Evolutionary conservation across 1,139 yeast species (phyloP).

Genomic region (Candida sp.): DNA sequence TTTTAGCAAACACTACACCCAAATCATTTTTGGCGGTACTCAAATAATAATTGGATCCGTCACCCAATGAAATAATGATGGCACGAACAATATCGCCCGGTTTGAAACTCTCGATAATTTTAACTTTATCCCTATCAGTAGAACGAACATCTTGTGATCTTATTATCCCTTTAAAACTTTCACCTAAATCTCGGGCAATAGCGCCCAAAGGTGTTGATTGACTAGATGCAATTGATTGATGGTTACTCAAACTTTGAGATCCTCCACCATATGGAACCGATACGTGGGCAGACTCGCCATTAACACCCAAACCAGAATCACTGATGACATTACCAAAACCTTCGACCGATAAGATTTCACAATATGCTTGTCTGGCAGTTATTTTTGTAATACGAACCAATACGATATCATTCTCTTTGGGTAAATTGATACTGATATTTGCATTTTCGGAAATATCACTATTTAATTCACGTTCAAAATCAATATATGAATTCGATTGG

Average conservation of each 20-base stretch:
- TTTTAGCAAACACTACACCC: conserved; percentile 89
- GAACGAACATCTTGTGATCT: conserved; percentile 87
- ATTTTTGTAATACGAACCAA: conserved; percentile 72
- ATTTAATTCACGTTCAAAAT: conserved; percentile 21
- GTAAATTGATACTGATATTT: conserved; percentile 50
- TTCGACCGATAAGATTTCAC: conserved; percentile 82
- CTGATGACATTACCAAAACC: conserved; percentile 53
- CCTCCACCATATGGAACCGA: conserved; percentile 53
- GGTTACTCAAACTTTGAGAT: conserved; percentile 39
- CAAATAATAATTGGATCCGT: conserved; percentile 86
- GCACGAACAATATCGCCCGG: conserved; percentile 97
- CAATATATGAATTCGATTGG: conserved; percentile 27
- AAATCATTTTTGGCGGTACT: conserved; percentile 88
- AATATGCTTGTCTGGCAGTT: conserved; percentile 66
- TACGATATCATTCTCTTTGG: conserved; percentile 83
- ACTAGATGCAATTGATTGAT: conserved; percentile 44
- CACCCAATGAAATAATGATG: conserved; percentile 80
- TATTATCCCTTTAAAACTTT: conserved; percentile 86
- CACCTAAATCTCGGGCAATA: conserved; percentile 71
- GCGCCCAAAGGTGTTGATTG: conserved; percentile 32
- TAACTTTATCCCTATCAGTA: conserved; percentile 86
- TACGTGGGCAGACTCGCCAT: conserved; percentile 46
- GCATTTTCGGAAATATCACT: conserved; percentile 1
- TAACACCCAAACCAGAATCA: conserved; percentile 68
- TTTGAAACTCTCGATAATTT: conserved; percentile 70